A percentile compares a stretch with the other conserved stretches of the same genome.
Evolutionary conservation across 1,284 basidiomycete genomes (phyloP).

Genomic region (Ganoderma meredithae): DNA sequence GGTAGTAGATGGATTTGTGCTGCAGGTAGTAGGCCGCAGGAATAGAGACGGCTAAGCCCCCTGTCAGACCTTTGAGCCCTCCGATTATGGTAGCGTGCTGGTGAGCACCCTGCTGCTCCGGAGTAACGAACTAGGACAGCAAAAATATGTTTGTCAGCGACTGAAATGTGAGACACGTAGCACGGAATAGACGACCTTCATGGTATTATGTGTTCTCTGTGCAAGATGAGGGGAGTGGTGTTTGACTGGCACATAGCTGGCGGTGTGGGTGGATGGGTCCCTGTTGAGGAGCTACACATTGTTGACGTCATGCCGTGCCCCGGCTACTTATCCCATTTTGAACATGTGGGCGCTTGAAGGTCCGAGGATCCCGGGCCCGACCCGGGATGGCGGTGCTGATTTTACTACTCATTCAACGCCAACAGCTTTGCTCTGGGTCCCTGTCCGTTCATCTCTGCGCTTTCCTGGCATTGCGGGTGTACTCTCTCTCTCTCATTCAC

Average conservation of each 20-base stretch:
- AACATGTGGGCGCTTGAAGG: background rate
- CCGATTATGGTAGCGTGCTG: slow-evolving; percentile 64
- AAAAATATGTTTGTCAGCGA: background rate
- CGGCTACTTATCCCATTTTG: background rate
- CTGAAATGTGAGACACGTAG: no score
- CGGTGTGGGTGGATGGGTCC: background rate
- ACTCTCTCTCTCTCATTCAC: no score
- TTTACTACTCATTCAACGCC: no score
- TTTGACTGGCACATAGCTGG: background rate
- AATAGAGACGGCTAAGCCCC: slow-evolving; percentile 58
- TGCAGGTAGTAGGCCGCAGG: slow-evolving; percentile 69
- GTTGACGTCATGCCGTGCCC: background rate
- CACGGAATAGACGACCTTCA: slow-evolving; percentile 21
- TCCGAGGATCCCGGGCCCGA: background rate
- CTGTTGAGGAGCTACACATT: background rate
- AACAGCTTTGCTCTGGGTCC: no score
- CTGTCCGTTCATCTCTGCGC: no score
- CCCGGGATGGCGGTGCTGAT: no score
- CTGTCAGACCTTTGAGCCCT: slow-evolving; percentile 67
- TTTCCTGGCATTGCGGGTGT: no score
- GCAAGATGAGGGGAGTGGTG: background rate
- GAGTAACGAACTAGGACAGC: slow-evolving; percentile 47
- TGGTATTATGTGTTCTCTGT: slow-evolving; percentile 5
- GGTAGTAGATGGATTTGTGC: slow-evolving; percentile 66
- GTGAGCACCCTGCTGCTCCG: slow-evolving; percentile 59